Evolutionary conservation across 768 basidiomycete genomes (phyloP), one percentile per base, ranked within the genome.

Genomic region (Crassisporium funariophilum): DNA sequence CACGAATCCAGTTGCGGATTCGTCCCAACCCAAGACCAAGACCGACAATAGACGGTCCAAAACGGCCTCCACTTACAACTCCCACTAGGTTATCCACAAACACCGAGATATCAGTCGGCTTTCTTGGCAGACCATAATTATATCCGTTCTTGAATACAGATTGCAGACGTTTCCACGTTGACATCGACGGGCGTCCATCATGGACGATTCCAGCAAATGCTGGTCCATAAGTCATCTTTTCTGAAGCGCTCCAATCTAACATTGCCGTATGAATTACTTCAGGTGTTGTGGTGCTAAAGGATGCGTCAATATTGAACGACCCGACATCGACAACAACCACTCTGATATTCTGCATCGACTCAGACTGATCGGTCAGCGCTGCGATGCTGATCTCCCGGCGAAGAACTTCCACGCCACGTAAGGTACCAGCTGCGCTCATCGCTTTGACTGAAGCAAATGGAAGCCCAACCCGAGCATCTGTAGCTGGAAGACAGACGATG

Each of bases 271-370:
- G 71, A 23, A 72, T 60, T 31, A 68, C 72, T 35, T 66, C 63
- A 4, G 69, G 61, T 13, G 63, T 55, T 16, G 58, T 46, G 24
- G 48, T 44, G 44, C 56, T 53, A 2, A 56, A 53, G 35, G 62
- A 34, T 20, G 53, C 47, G 5, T 59, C 70, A 19, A 68, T 44
- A 53, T 74, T 69, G 44, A 88, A 73, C 4, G 73, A 62, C 19
- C 91, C 91, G 25, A 92, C 86, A 60, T 92, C 89, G 4, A 86
- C 77, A 8, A 82, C 74, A 52, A 88, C 80, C 13, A 91, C 75
- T 53, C 79, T 77, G 62, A 89, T 80, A 54, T 83, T 82, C 59
- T 74, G 78, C 72, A 87, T 83, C 1, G 75, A 70, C 46, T 81
- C 80, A 0, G 77, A 69, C 40, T 74, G 72, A 40, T 79, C 80